A percentile compares a stretch with the other conserved stretches of the same genome.
Conservation (phyloP, 306 rosid genomes). For the Dalbergia cochinchinensis region DNA sequence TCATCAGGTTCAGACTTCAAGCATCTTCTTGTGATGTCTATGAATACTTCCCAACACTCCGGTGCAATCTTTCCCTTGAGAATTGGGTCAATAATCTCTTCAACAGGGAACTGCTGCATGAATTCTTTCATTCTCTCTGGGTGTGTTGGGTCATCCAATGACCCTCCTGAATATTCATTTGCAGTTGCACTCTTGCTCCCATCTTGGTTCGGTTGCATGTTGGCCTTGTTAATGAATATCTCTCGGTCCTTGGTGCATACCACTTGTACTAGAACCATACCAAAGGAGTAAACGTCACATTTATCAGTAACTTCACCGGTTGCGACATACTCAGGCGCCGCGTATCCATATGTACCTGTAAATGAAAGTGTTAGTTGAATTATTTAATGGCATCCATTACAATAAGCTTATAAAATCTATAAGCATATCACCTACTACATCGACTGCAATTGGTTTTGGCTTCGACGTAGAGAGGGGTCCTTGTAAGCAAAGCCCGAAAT, state of each 20-base stretch:
- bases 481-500: not conserved
- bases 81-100: conserved; percentile 25
- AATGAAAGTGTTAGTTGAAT: no score
- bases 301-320: not conserved
- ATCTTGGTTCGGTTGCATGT: not conserved
- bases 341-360: not conserved
- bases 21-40: conserved; percentile 32
- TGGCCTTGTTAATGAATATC: rapidly evolving
- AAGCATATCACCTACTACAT: not conserved
- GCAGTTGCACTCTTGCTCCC: no score
- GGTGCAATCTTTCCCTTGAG: conserved; percentile 47
- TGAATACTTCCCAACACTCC: conserved; percentile 32
- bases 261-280: not conserved
- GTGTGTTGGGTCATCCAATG: no score
- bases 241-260: not conserved
- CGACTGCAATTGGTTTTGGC: not conserved
- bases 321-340: not conserved
- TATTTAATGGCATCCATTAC: not conserved
- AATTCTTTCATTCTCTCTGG: not conserved
- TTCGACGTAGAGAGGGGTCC: not conserved
- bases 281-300: conserved; percentile 18
- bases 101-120: not conserved
- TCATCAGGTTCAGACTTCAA: not conserved
- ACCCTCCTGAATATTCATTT: no score
- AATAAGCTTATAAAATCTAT: not conserved